Evolutionary conservation across 2,329 filamentous ascomycete genomes (phyloP).

Genomic region (Penicillium griseofulvum): DNA sequence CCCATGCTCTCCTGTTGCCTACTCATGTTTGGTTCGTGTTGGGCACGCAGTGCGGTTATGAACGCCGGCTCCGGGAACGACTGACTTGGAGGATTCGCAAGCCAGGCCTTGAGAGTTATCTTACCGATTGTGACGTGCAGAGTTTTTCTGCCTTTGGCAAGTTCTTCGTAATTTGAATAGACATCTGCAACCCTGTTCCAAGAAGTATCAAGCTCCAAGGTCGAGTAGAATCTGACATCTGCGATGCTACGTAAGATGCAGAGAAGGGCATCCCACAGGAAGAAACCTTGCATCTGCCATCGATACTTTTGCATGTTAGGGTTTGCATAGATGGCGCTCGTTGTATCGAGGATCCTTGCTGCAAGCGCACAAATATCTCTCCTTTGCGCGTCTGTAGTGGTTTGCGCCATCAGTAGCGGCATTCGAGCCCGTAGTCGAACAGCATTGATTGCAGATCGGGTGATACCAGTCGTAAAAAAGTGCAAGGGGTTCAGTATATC

Average conservation of each 20-base stretch:
- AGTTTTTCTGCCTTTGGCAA: slow-evolving; percentile 25
- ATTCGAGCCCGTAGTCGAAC: slow-evolving; percentile 47
- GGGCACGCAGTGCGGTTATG: slow-evolving; percentile 8
- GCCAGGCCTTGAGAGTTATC: slow-evolving; percentile 11
- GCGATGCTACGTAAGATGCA: slow-evolving; percentile 44
- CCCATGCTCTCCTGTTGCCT: background rate
- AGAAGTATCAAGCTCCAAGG: slow-evolving; percentile 26
- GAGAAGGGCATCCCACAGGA: slow-evolving; percentile 51
- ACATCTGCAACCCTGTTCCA: slow-evolving; percentile 47
- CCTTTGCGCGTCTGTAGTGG: slow-evolving; percentile 1
- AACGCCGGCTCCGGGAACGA: slow-evolving; percentile 9
- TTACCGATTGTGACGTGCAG: slow-evolving; percentile 5
- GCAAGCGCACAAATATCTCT: slow-evolving; percentile 10
- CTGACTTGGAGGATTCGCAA: slow-evolving; percentile 5
- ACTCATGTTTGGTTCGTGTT: background rate
- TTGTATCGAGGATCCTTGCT: slow-evolving; percentile 24
- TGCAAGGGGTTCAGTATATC: slow-evolving; percentile 40
- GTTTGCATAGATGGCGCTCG: slow-evolving; percentile 35
- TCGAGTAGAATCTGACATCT: slow-evolving; percentile 31
- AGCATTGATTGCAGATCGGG: slow-evolving; percentile 41
- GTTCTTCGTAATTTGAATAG: slow-evolving; percentile 44
- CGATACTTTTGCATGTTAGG: slow-evolving; percentile 36
- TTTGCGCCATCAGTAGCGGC: slow-evolving; percentile 23
- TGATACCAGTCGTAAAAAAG: slow-evolving; percentile 44
- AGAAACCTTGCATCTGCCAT: slow-evolving; percentile 47